Conservation (phyloP, 2,329 filamentous ascomycete genomes). For the Boeremia exigua region DNA sequence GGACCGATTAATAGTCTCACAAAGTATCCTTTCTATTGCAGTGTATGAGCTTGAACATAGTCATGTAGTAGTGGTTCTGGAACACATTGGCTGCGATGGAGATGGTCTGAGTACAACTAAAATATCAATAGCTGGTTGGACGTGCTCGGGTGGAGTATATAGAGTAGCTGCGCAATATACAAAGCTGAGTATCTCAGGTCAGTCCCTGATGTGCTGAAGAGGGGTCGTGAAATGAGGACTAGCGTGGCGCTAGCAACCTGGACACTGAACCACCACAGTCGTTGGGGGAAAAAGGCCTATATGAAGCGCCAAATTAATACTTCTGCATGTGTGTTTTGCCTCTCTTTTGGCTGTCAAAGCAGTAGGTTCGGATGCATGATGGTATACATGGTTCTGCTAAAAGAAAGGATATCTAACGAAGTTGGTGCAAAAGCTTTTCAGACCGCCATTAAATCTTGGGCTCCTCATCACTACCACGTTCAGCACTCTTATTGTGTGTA, state of each 20-base stretch:
- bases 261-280: no score
- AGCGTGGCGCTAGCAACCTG: neutral
- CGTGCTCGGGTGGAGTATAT: neutral
- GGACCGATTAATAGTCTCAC: no score
- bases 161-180: neutral
- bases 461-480: slow-evolving; percentile 32
- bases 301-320: no score
- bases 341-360: neutral
- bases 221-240: neutral
- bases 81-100: no score
- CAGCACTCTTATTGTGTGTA: slow-evolving; percentile 23
- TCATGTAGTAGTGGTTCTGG: no score
- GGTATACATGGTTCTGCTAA: slow-evolving; percentile 2
- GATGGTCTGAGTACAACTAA: no score
- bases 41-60: no score
- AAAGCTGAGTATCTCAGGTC: neutral
- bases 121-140: no score
- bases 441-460: slow-evolving; percentile 12
- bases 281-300: no score
- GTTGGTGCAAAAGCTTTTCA: neutral
- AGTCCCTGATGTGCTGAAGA: neutral
- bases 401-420: slow-evolving; percentile 11
- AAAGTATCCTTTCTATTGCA: no score
- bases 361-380: neutral
- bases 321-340: no score